A percentile compares a stretch with the other conserved stretches of the same genome.
Conservation (phyloP, 2,329 filamentous ascomycete species). For the Colletotrichum plurivorum region DNA sequence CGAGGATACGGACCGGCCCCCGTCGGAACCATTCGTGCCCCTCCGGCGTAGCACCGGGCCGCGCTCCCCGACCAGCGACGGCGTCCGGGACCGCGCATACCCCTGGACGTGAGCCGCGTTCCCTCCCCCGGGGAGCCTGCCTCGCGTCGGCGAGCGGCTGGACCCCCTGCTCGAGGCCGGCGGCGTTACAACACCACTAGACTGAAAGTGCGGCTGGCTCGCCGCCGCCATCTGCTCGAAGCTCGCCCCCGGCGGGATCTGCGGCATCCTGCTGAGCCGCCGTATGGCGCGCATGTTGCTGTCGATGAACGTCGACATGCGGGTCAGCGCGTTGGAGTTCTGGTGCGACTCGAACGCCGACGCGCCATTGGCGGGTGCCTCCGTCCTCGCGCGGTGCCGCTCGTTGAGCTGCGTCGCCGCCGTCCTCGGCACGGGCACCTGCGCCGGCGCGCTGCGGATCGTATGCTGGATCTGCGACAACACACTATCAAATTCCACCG, state of each 20-base stretch:
- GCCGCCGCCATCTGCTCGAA: slow-evolving; percentile 50
- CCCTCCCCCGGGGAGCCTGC: slow-evolving; percentile 14
- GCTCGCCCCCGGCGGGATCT: slow-evolving; percentile 45
- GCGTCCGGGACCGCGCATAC: slow-evolving; percentile 41
- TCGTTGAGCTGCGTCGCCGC: slow-evolving; percentile 53
- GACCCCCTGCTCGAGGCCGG: slow-evolving; percentile 50
- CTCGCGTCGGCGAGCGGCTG: slow-evolving; percentile 46
- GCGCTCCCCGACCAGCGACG: slow-evolving; percentile 30
- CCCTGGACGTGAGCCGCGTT: slow-evolving; percentile 30
- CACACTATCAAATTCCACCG: slow-evolving; percentile 61
- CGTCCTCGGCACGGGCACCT: slow-evolving; percentile 43
- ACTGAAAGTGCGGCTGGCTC: slow-evolving; percentile 42
- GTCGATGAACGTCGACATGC: slow-evolving; percentile 61
- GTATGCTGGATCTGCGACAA: slow-evolving; percentile 59
- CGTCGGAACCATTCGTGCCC: slow-evolving; percentile 37
- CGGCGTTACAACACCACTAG: slow-evolving; percentile 45
- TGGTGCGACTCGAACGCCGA: slow-evolving; percentile 58
- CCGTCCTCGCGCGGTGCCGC: slow-evolving; percentile 55
- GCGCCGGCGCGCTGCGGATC: slow-evolving; percentile 44
- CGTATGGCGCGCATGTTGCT: slow-evolving; percentile 59
- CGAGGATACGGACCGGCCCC: slow-evolving; percentile 17
- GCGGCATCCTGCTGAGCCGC: slow-evolving; percentile 57
- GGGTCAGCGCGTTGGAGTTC: slow-evolving; percentile 57
- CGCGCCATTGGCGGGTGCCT: slow-evolving; percentile 49
- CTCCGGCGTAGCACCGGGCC: slow-evolving; percentile 41